Percentiles rank a stretch among this genome's conserved stretches.
Evolutionary conservation across 176 grass and related monocot genomes (phyloP).

Genomic region (Saccharum officinarum): DNA sequence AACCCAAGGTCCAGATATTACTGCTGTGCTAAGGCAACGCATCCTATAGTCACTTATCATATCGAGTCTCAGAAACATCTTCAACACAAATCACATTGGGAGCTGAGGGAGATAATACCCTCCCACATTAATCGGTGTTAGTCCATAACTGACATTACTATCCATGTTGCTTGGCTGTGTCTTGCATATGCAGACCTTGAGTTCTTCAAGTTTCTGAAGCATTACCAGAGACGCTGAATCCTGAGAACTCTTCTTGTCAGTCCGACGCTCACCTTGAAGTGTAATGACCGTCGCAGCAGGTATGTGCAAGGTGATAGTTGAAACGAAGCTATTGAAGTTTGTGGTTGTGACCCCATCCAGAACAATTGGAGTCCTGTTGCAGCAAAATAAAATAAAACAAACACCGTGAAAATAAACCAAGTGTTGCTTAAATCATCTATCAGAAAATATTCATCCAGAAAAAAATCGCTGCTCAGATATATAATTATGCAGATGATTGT

Average conservation of each 20-base stretch:
- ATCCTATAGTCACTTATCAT: neutral
- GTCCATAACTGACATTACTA: slow-evolving; percentile 4
- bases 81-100: neutral
- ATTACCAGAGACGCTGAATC: slow-evolving; percentile 75
- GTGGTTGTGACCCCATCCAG: slow-evolving; percentile 52
- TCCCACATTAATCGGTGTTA: neutral
- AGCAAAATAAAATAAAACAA: slow-evolving; percentile 1
- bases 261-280: slow-evolving; percentile 50
- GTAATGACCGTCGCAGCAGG: slow-evolving; percentile 59
- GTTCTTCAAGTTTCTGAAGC: slow-evolving; percentile 72
- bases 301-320: slow-evolving; percentile 75
- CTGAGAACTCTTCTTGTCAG: slow-evolving; percentile 78
- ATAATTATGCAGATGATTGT: neutral
- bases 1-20: neutral
- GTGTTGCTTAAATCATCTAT: neutral
- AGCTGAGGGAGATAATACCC: neutral
- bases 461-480: neutral
- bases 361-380: slow-evolving; percentile 51
- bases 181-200: slow-evolving; percentile 45
- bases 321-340: slow-evolving; percentile 69
- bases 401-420: neutral
- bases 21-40: neutral
- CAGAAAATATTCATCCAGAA: slow-evolving; percentile 1
- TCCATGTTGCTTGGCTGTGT: slow-evolving; percentile 21
- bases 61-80: neutral